These are phyloP conservation scores for Pseudogymnoascus sp. DNA, from an alignment of 2,329 filamentous ascomycete genomes.

Conservation along the genomic window DNA sequence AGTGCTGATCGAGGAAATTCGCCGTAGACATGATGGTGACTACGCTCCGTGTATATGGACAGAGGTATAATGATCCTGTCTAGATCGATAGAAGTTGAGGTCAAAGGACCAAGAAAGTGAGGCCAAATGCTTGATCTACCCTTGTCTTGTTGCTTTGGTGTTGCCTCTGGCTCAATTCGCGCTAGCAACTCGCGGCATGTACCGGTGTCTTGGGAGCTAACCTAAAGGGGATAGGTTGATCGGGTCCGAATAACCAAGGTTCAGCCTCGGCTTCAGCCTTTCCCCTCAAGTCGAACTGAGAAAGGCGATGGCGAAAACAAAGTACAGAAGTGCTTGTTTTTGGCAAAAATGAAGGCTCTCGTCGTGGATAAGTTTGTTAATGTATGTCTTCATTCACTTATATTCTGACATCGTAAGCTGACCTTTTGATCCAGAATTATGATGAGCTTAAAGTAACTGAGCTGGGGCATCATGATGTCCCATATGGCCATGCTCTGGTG, in stretches of 20 bases:
- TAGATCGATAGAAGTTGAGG: conserved; percentile 9
- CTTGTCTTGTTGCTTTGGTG: conserved; percentile 10
- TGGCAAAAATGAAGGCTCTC: conserved; percentile 35
- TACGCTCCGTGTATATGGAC: not conserved
- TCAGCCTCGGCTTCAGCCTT: conserved; percentile 11
- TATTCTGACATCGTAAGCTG: conserved; percentile 16
- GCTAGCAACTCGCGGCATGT: conserved; percentile 2
- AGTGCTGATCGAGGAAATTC: conserved; percentile 18
- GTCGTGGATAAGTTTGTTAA: conserved; percentile 32
- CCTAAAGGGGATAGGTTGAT: not conserved
- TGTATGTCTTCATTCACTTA: conserved; percentile 21
- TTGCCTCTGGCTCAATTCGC: conserved; percentile 7
- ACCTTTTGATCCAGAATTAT: conserved; percentile 19
- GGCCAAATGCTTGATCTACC: conserved; percentile 9
- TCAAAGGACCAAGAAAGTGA: conserved; percentile 9
- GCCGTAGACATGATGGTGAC: conserved; percentile 10
- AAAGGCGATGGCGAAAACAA: not conserved
- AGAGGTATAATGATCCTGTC: conserved; percentile 3
- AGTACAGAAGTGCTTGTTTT: not conserved
- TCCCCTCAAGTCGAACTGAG: not conserved
- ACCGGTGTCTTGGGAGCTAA: not conserved
- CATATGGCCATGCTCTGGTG: conserved; percentile 36
- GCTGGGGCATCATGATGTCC: conserved; percentile 30
- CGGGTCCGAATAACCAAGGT: not conserved
- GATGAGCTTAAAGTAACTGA: conserved; percentile 29